Base-by-base conservation (phyloP, 345 rosid genomes). In the Psidium guajava region DNA sequence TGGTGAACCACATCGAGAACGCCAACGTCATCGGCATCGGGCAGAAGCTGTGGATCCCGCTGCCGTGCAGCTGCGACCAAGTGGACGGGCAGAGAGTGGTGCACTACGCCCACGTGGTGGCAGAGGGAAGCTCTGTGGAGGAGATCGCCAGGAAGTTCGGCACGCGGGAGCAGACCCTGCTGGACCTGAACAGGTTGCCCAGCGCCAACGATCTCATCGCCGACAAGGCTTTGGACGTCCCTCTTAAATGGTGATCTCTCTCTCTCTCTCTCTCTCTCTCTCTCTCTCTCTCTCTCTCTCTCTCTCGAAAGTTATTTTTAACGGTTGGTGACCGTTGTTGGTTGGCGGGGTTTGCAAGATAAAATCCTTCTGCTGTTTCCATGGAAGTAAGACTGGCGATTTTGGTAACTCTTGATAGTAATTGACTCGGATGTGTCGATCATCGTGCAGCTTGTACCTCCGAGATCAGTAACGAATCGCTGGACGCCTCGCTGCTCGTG, bases 61-160 rank as follows among this genome's bases (percentile, higher is more conserved):
- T 94, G 52, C 93, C 96, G 3, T 95, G 95, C 87, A 94, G 98
- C 89, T 95, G 95, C 22, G 95, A 92, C 13, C 75, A 74, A 21
- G 90, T 92, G 82, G 86, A 85, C 20, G 93, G 92, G 12, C 44
- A 86, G 85, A 84, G 55, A 69, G 90, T 90, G 59, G 92, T 93
- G 36, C 96, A 95, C 82, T 94, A 92, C 77, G 92, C 91, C 10
- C 98, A 93, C 28, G 85, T 92, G 75, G 98, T 94, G 52, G 85
- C 81, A 61, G 28, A 11, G 1, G 93, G 90, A 58, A 92, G 92
- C 85, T 49, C 93, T 3, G 89, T 93, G 80, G 89, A 57, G 83
- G 85, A 47, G 85, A 92, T 95, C 49, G 95, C 94, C 2, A 25
- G 18, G 82, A 81, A 85, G 87, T 95, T 90, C 42, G 93, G 92